Conservation (phyloP, 441 rosid genomes). For the Populus hybrid region DNA sequence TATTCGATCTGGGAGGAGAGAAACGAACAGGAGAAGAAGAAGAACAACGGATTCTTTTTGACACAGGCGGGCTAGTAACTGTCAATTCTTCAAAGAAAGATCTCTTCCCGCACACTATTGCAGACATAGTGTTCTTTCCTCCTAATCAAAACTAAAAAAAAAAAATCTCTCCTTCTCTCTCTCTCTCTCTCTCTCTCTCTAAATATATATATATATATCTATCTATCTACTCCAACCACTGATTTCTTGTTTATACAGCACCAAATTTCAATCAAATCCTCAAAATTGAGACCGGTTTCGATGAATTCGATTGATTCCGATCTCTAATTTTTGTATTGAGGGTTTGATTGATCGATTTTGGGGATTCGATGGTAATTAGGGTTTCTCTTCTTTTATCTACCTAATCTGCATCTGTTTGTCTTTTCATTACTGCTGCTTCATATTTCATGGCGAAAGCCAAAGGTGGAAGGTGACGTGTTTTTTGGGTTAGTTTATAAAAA, state of each 20-base stretch:
- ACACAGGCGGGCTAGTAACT: conserved; percentile 51
- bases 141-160: conserved; percentile 18
- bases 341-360: not conserved
- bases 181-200: not conserved
- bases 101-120: conserved; percentile 97
- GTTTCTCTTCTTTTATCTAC: not conserved
- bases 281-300: not conserved
- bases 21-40: conserved; percentile 59
- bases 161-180: too few species aligned
- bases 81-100: conserved; percentile 83
- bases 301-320: not conserved
- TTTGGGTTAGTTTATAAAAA: not conserved
- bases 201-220: not conserved
- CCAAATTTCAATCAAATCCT: not conserved
- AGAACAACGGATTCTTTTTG: conserved; percentile 74
- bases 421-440: not conserved
- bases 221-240: conserved; percentile 21
- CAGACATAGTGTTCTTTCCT: conserved; percentile 77
- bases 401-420: not conserved
- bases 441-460: not conserved
- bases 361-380: not conserved
- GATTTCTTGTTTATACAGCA: conserved; percentile 23
- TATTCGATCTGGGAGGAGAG: conserved; percentile 48
- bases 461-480: not conserved
- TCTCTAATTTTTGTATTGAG: not conserved